These are phyloP conservation scores for Exophiala alcalophila DNA, from an alignment of 2,329 filamentous ascomycete genomes.

Conservation along the genomic window DNA sequence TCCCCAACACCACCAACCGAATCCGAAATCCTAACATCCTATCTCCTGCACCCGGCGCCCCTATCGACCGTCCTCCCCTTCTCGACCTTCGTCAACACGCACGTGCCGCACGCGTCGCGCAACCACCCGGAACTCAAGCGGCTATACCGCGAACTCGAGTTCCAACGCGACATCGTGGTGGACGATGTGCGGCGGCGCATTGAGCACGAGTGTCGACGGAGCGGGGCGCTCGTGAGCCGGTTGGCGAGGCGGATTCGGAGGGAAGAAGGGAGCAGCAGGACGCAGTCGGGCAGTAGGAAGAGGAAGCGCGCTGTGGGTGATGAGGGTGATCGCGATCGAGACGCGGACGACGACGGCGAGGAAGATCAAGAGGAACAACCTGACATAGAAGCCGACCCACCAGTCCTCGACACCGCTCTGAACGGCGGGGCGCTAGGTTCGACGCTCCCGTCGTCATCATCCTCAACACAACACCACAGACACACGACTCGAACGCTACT, in stretches of 20 bases:
- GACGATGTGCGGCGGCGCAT: conserved; percentile 67
- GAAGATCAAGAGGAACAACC: conserved; percentile 3
- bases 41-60: conserved; percentile 72
- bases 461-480: conserved; percentile 1
- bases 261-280: conserved; percentile 41
- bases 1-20: conserved; percentile 62
- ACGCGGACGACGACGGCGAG: conserved; percentile 12
- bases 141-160: conserved; percentile 76
- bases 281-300: conserved; percentile 9
- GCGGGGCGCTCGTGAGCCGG: conserved; percentile 14
- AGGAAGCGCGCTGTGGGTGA: conserved; percentile 17
- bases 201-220: conserved; percentile 56
- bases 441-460: conserved; percentile 1
- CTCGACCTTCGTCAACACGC: conserved; percentile 46
- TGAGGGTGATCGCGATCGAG: conserved; percentile 10
- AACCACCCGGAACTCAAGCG: conserved; percentile 64
- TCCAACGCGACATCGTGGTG: conserved; percentile 66
- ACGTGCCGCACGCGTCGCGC: too few species aligned
- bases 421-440: conserved; percentile 9
- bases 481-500: conserved; percentile 66
- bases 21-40: conserved; percentile 69
- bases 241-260: conserved; percentile 25
- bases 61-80: conserved; percentile 71
- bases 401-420: conserved; percentile 16
- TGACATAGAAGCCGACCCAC: conserved; percentile 3